Conservation (phyloP, 331 rosid species). For the Arachis monticola region DNA sequence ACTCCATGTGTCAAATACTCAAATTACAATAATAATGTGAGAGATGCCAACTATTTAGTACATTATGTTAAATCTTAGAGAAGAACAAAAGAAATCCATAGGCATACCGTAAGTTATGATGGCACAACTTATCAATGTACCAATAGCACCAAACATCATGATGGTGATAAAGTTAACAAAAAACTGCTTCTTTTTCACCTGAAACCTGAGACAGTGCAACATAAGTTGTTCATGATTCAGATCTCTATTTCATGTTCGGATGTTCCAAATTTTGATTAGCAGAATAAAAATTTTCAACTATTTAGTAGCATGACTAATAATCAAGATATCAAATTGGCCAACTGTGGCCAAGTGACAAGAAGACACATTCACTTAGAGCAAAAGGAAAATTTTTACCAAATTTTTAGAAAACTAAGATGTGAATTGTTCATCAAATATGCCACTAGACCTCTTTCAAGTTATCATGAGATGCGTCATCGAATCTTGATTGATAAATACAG, state of each 20-base stretch:
- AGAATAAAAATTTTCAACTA: neutral
- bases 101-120: slow-evolving; percentile 79
- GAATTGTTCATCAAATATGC: neutral
- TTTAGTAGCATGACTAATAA: neutral
- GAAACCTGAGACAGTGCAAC: slow-evolving; percentile 66
- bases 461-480: neutral
- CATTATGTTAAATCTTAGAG: neutral
- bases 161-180: slow-evolving; percentile 87
- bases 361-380: neutral
- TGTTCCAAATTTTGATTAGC: neutral
- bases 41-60: neutral
- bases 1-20: neutral
- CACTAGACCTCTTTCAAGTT: neutral
- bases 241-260: neutral
- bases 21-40: neutral
- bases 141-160: slow-evolving; percentile 86
- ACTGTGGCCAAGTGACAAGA: neutral
- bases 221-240: neutral
- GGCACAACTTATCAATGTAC: slow-evolving; percentile 77
- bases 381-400: no score
- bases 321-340: neutral
- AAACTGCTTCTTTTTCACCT: slow-evolving; percentile 98
- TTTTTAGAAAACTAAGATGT: neutral
- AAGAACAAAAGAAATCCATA: slow-evolving; percentile 9
- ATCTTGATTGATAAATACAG: neutral